A percentile compares a stretch with the other conserved stretches of the same genome.
These are phyloP conservation scores for Paramecium caudatum DNA, from an alignment of 73 alveolate genomes.

Conservation along the genomic window DNA sequence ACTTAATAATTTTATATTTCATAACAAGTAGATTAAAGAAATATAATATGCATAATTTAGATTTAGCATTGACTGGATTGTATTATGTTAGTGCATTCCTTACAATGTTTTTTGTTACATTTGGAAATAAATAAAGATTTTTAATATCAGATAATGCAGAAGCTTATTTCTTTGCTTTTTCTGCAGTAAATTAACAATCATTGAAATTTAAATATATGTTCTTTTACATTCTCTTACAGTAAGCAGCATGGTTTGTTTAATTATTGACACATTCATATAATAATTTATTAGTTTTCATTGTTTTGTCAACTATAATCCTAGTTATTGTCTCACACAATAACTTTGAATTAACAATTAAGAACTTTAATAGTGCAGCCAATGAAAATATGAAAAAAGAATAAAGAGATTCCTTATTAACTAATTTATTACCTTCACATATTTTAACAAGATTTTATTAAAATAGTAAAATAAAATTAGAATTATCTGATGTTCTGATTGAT, in stretches of 20 bases:
- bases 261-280: neutral
- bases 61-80: constrained; percentile 21
- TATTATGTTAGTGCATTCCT: constrained; percentile 38
- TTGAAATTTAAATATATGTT: constrained; percentile 59
- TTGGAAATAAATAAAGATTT: neutral
- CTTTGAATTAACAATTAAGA: constrained; percentile 55
- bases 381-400: constrained; percentile 67
- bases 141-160: constrained; percentile 60
- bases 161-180: constrained; percentile 61
- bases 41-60: constrained; percentile 59
- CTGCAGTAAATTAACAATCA: constrained; percentile 61
- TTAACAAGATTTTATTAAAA: constrained; percentile 78
- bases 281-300: constrained; percentile 32
- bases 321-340: constrained; percentile 56
- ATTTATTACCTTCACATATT: constrained; percentile 70
- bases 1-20: constrained; percentile 37
- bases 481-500: constrained; percentile 84
- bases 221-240: neutral
- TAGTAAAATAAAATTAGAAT: constrained; percentile 83
- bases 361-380: constrained; percentile 38
- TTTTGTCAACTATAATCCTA: neutral
- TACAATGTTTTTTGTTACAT: constrained; percentile 20
- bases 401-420: constrained; percentile 58
- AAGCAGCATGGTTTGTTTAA: constrained; percentile 50
- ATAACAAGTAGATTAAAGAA: constrained; percentile 50